Evolutionary conservation across 129 eudicot species (phyloP), one percentile per base, ranked within the genome.

Genomic region (Calendula officinalis): DNA sequence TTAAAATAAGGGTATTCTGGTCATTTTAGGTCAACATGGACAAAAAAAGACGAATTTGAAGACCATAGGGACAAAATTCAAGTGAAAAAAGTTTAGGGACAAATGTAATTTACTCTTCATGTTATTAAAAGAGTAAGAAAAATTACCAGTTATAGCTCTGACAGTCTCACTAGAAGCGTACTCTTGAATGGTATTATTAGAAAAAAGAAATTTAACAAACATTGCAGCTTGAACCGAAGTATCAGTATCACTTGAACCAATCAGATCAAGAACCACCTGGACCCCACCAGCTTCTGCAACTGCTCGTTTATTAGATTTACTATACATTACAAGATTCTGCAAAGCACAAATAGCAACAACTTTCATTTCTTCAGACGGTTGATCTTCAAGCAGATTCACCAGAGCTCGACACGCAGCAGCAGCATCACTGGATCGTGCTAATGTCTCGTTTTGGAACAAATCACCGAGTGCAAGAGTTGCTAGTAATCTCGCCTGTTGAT

Each of bases 211-310:
- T 69, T 94, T 94, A 58, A 94, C 49, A 49, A 94, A 94, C 99
- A 94, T 94, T 30, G 99, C 88, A 52, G 99, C 95, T 73, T 86
- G 99, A 17, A 94, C 82, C 7, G 99, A 94, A 6, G 99, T 94
- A 12, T 94, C 99, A 0, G 86, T 92, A 62, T 94, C 99, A 76
- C 99, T 89, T 14, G 97, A 89, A 62, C 95, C 84, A 73, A 94
- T 94, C 67, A 94, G 71, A 80, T 94, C 99, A 36, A 94, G 86
- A 41, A 94, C 85, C 43, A 89, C 94, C 75, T 94, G 99, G 55
- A 94, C 97, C 16, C 99, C 99, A 11, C 99, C 99, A 66, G 97
- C 99, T 75, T 94, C 99, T 38, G 99, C 99, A 78, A 94, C 99
- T 0, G 99, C 99, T 71, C 99, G 83, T 63, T 94, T 94, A 62